A percentile compares a stretch with the other conserved stretches of the same genome.
Conservation (phyloP, 257 asterid genomes). For the Solanum pinnatisectum region DNA sequence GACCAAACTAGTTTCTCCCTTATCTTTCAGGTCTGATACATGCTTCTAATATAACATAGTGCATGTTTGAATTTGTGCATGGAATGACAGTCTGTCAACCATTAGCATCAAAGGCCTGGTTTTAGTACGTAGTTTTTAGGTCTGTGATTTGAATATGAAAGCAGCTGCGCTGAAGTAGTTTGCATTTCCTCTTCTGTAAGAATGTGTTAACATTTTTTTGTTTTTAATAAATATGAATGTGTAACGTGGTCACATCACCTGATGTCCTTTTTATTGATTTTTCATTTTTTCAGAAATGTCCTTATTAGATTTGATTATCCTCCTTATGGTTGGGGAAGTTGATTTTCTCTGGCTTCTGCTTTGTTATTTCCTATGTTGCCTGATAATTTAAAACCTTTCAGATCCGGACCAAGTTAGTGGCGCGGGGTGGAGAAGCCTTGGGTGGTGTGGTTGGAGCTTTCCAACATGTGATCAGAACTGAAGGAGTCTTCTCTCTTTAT, state of each 20-base stretch:
- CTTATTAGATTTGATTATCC: neutral
- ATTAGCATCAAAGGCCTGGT: neutral
- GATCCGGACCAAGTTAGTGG: constrained; percentile 92
- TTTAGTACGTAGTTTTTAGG: neutral
- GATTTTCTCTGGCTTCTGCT: neutral
- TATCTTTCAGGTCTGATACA: neutral
- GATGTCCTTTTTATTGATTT: neutral
- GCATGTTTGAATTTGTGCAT: neutral
- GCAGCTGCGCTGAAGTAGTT: neutral
- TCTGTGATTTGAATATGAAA: neutral
- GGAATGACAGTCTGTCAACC: neutral
- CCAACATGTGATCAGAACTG: constrained; percentile 69
- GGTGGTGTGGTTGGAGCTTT: constrained; percentile 95
- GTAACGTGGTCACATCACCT: neutral
- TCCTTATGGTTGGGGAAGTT: neutral
- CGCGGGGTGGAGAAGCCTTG: constrained; percentile 88
- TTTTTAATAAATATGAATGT: neutral
- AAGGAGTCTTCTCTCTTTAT: constrained; percentile 90
- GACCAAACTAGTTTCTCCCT: neutral
- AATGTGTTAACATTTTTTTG: neutral
- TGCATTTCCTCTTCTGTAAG: neutral
- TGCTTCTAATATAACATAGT: neutral
- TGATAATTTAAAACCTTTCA: constrained; percentile 24
- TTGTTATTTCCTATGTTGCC: neutral
- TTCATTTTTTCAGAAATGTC: neutral